These are phyloP conservation scores for Moniliophthora roreri DNA, from an alignment of 1,284 basidiomycete genomes.

Conservation along the genomic window DNA sequence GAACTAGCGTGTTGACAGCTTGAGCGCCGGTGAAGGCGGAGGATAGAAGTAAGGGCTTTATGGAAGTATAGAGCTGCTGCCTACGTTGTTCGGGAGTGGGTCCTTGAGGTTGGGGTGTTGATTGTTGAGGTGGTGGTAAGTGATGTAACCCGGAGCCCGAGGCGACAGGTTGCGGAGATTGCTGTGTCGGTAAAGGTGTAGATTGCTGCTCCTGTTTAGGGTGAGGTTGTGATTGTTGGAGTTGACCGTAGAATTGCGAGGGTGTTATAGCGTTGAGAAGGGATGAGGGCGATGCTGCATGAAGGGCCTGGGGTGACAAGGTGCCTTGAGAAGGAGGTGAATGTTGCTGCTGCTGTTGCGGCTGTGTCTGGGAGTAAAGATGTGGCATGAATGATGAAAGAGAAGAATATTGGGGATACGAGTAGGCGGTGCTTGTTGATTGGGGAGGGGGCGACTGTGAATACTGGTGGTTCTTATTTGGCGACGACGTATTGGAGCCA, in stretches of 20 bases:
- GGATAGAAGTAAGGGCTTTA: conserved; percentile 54
- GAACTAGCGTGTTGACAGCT: conserved; percentile 58
- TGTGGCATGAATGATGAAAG: not conserved
- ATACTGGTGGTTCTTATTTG: conserved; percentile 11
- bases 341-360: conserved; percentile 27
- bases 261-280: conserved; percentile 39
- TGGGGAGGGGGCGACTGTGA: conserved; percentile 22
- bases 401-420: not conserved
- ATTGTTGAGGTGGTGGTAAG: conserved; percentile 1
- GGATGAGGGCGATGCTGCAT: conserved; percentile 40
- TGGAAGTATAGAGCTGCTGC: conserved; percentile 45
- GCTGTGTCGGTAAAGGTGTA: conserved; percentile 22
- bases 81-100: conserved; percentile 40
- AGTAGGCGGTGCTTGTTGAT: too few relatives aligned
- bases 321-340: conserved; percentile 34
- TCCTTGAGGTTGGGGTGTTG: conserved; percentile 14
- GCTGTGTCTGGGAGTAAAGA: conserved; percentile 23
- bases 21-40: conserved; percentile 66
- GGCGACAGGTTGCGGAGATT: not conserved
- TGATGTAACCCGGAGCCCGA: conserved; percentile 6
- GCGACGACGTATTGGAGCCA: conserved; percentile 33
- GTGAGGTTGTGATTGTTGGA: conserved; percentile 25
- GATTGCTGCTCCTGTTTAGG: conserved; percentile 25
- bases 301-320: conserved; percentile 65
- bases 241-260: conserved; percentile 34